A percentile compares a stretch with the other conserved stretches of the same genome.
Conservation (phyloP, 2,329 filamentous ascomycete species). For the Alternaria dauci region DNA sequence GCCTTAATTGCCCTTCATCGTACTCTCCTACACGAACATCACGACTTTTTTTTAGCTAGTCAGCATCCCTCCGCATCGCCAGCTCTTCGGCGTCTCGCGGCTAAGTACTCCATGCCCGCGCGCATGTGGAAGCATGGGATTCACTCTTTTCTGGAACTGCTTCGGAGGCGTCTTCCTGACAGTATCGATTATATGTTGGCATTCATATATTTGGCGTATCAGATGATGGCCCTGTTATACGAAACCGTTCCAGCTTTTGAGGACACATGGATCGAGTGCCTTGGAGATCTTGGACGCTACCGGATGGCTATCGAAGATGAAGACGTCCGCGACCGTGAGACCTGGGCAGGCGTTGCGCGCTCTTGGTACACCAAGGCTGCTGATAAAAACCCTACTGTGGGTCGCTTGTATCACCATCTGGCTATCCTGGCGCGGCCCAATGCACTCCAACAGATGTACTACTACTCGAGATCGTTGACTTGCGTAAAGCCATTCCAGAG, state of each 20-base stretch:
- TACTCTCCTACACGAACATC: constrained; percentile 76
- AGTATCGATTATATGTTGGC: constrained; percentile 89
- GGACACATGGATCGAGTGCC: constrained; percentile 92
- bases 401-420: constrained; percentile 86
- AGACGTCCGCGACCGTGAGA: constrained; percentile 75
- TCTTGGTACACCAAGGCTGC: constrained; percentile 84
- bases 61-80: constrained; percentile 80
- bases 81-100: constrained; percentile 72
- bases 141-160: constrained; percentile 79
- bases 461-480: constrained; percentile 74
- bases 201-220: constrained; percentile 89
- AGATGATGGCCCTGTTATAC: constrained; percentile 85
- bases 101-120: constrained; percentile 89
- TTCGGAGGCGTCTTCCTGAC: constrained; percentile 71
- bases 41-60: constrained; percentile 75
- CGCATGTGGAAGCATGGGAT: constrained; percentile 96
- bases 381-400: constrained; percentile 76
- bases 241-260: constrained; percentile 85
- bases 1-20: constrained; percentile 82
- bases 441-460: constrained; percentile 74
- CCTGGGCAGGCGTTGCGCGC: constrained; percentile 80
- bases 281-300: constrained; percentile 86
- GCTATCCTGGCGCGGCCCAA: constrained; percentile 79
- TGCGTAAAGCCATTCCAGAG: constrained; percentile 72
- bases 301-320: constrained; percentile 91